These are phyloP conservation scores for Lipomyces yamadae DNA, from an alignment of 805 yeast species.

Conservation along the genomic window DNA sequence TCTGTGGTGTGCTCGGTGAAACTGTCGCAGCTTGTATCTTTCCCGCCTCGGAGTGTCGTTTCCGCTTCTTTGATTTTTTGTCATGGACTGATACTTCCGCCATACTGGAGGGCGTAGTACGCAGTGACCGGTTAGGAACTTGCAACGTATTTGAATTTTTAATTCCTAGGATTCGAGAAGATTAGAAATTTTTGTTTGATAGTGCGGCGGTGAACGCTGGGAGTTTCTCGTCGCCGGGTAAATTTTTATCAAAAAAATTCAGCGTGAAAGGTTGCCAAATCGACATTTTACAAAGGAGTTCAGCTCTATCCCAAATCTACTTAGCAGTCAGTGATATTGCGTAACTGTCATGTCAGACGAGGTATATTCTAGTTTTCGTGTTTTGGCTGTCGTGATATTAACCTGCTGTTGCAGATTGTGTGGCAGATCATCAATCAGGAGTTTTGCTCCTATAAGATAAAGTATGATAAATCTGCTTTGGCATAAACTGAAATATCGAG, in stretches of 20 bases:
- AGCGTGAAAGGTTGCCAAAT: too few species aligned
- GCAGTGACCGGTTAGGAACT: background rate
- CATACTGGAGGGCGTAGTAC: background rate
- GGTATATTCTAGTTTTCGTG: slow-evolving; percentile 15
- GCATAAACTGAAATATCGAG: background rate
- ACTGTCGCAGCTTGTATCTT: background rate
- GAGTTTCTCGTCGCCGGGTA: too few species aligned
- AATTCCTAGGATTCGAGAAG: background rate
- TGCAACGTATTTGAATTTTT: background rate
- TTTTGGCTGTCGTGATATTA: background rate
- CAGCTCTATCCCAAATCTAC: background rate
- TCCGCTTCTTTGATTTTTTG: slow-evolving; percentile 21
- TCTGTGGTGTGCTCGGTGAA: background rate
- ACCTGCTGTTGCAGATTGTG: slow-evolving; percentile 60
- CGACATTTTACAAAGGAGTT: too few species aligned
- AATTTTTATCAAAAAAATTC: too few species aligned
- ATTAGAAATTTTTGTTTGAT: background rate
- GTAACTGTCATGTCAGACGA: slow-evolving; percentile 32
- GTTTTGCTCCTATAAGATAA: slow-evolving; percentile 92
- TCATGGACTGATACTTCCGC: slow-evolving; percentile 9
- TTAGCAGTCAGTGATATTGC: background rate
- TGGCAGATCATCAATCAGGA: slow-evolving; percentile 97
- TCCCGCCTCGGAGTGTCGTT: slow-evolving; percentile 8
- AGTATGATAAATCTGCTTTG: slow-evolving; percentile 40
- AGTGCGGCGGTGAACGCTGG: too few species aligned